Evolutionary conservation across 192 early-diverging fungal species (phyloP), one percentile per base, ranked within the genome.

Genomic region (Gigaspora rosea): DNA sequence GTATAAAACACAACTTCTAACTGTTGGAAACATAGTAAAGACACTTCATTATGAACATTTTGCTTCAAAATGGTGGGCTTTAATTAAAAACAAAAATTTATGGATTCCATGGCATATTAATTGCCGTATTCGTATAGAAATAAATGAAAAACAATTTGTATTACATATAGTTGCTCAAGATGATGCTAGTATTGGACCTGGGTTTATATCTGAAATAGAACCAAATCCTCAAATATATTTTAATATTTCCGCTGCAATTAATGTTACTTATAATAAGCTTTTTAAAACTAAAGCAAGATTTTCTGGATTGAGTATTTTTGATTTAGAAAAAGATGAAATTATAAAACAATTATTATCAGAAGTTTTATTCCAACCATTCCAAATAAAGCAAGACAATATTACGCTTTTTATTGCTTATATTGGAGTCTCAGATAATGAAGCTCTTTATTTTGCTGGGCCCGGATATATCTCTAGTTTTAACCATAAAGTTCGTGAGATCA

Each of bases 401-500:
- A 4, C 61, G 10, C 22, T 63, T 63, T 63, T 63, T 35, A 63
- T 63, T 35, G 11, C 32, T 13, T 12, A 35, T 63, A 63, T 63
- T 32, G 61, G 61, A 63, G 61, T 27, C 32, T 63, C 32, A 33
- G 27, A 63, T 63, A 7, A 63, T 63, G 61, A 63, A 63, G 33
- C 7, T 63, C 61, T 63, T 3, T 6, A 63, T 63, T 63, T 35
- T 63, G 61, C 61, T 4, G 32, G 61, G 33, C 33, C 61, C 9
- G 61, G 8, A 63, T 63, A 63, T 63, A 63, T 63, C 32, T 63
- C 61, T 33, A 63, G 61, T 63, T 35, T 63, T 63, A 63, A 12
- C 11, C 61, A 63, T 63, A 63, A 63, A 63, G 50, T 51, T 63
- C 0, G 11, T 35, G 11, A 35, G 61, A 63, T 12, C 32, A 63